phyloP scores from a whole-genome alignment of 805 yeast species.

The Starmerella stigmatis region DNA sequence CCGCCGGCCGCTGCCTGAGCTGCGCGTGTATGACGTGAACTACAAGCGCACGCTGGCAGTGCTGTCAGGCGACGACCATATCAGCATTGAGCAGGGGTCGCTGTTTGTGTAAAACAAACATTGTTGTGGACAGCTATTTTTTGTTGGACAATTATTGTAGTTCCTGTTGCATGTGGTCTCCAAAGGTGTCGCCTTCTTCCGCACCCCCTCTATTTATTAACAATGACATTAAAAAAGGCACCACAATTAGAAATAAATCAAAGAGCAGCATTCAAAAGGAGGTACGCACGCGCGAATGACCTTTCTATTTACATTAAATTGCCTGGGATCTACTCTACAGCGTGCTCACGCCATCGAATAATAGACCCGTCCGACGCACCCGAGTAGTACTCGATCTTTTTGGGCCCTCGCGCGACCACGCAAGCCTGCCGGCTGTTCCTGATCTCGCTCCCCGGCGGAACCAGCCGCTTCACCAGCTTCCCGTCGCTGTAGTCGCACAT shows the following conservation, averaged over 20 bases:
- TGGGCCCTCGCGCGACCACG: constrained; percentile 40
- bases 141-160: too few relatives aligned
- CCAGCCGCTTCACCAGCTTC: constrained; percentile 47
- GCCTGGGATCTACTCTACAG: not conserved
- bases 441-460: constrained; percentile 24
- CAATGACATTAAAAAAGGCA: too few relatives aligned
- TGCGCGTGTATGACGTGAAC: constrained; percentile 57
- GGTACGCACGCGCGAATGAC: too few relatives aligned
- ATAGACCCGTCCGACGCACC: constrained; percentile 64
- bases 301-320: not conserved
- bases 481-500: constrained; percentile 53
- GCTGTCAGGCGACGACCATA: constrained; percentile 30
- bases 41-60: constrained; percentile 54
- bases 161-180: too few relatives aligned
- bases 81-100: constrained; percentile 19
- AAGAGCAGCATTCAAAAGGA: too few relatives aligned
- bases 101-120: constrained; percentile 9
- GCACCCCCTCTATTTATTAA: too few relatives aligned
- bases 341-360: constrained; percentile 37
- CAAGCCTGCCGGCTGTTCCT: constrained; percentile 39
- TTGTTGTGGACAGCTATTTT: not conserved
- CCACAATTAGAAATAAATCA: too few relatives aligned
- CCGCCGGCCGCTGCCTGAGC: constrained; percentile 41
- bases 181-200: too few relatives aligned
- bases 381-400: constrained; percentile 40